Evolutionary conservation across 2,329 filamentous ascomycete genomes (phyloP).

Genomic region (Monilinia fructigena): DNA sequence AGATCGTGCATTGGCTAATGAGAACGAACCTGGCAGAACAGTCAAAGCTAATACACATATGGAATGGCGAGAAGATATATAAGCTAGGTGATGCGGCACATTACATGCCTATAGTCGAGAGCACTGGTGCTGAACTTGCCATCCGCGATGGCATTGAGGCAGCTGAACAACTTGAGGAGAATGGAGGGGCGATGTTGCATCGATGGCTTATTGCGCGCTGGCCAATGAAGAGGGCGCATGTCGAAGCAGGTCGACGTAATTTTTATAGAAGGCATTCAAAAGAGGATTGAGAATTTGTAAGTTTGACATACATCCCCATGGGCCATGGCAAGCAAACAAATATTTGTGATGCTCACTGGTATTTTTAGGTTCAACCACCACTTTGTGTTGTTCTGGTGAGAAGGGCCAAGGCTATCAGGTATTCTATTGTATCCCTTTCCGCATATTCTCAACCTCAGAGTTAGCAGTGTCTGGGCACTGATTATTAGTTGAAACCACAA

Average conservation of each 20-base stretch:
- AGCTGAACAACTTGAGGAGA: background rate
- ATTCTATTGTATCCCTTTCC: slow-evolving; percentile 2
- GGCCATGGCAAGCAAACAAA: background rate
- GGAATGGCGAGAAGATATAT: background rate
- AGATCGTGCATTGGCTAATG: slow-evolving; percentile 29
- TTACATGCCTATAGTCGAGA: slow-evolving; percentile 31
- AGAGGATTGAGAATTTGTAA: background rate
- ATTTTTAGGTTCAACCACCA: background rate
- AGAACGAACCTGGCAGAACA: background rate
- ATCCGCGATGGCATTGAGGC: slow-evolving; percentile 25
- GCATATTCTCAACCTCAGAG: background rate
- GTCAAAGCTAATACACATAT: slow-evolving; percentile 1
- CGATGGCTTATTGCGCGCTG: background rate
- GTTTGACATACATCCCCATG: background rate
- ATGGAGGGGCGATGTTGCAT: background rate
- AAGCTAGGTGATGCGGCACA: slow-evolving; percentile 20
- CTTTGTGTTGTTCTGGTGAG: slow-evolving; percentile 2
- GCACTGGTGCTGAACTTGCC: slow-evolving; percentile 30
- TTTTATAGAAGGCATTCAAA: background rate
- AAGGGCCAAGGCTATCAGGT: background rate
- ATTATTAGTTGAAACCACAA: background rate
- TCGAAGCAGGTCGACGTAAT: background rate
- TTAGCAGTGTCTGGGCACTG: background rate
- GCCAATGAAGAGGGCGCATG: background rate
- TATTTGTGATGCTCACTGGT: background rate